These are phyloP conservation scores for Phalaenopsis aphrodite DNA, from an alignment of 106 monocot genomes.

Conservation along the genomic window DNA sequence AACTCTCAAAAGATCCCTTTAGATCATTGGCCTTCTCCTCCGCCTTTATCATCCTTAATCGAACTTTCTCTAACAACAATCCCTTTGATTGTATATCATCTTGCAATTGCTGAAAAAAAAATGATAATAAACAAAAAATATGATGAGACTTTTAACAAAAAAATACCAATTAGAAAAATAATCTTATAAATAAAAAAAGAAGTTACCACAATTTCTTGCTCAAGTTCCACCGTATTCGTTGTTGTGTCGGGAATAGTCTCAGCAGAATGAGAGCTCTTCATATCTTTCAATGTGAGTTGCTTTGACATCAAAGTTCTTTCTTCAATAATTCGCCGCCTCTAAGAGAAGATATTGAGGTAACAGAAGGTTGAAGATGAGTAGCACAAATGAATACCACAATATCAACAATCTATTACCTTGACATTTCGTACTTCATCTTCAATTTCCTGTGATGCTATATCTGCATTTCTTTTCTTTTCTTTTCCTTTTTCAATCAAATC, in stretches of 20 bases:
- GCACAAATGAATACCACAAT: neutral
- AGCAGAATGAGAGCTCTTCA: slow-evolving; percentile 42
- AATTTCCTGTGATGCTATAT: slow-evolving; percentile 34
- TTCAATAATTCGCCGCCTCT: slow-evolving; percentile 56
- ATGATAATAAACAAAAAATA: neutral
- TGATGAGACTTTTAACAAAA: neutral
- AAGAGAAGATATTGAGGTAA: slow-evolving; percentile 11
- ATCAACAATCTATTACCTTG: slow-evolving; percentile 49
- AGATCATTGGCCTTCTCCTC: slow-evolving; percentile 50
- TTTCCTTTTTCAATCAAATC: slow-evolving; percentile 39
- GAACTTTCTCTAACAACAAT: slow-evolving; percentile 36
- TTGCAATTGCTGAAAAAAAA: slow-evolving; percentile 44
- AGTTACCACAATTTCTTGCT: slow-evolving; percentile 74
- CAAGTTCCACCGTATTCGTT: slow-evolving; percentile 53
- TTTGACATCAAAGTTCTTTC: slow-evolving; percentile 46
- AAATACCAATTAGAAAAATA: neutral
- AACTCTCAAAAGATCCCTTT: slow-evolving; percentile 52
- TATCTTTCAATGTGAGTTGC: slow-evolving; percentile 40
- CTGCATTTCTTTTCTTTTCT: slow-evolving; percentile 51
- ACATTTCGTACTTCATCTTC: slow-evolving; percentile 34
- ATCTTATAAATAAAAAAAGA: neutral
- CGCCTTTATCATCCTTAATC: slow-evolving; percentile 25
- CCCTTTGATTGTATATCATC: slow-evolving; percentile 56
- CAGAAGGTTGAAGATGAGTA: neutral
- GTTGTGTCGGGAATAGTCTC: slow-evolving; percentile 29